phyloP scores from a whole-genome alignment of 2,329 filamentous ascomycete genomes.

The Pseudopyrenochaeta lycopersici region DNA sequence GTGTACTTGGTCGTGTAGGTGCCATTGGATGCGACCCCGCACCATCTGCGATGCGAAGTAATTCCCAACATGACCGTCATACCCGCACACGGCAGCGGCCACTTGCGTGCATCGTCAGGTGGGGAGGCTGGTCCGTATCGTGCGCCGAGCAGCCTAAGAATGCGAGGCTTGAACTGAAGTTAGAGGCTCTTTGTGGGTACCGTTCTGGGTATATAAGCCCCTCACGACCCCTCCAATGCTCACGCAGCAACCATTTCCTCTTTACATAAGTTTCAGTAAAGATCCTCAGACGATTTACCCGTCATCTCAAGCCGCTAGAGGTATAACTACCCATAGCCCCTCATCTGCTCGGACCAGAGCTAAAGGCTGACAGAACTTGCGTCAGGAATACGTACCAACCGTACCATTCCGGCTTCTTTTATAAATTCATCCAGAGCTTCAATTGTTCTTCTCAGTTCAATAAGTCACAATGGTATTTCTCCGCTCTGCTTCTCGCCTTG shows the following conservation, averaged over 20 bases:
- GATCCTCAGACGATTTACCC: constrained; percentile 17
- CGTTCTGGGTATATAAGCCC: constrained; percentile 39
- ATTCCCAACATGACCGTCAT: constrained; percentile 44
- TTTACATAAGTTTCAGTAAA: constrained; percentile 20
- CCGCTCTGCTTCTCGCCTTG: constrained; percentile 67
- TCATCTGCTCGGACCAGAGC: constrained; percentile 15
- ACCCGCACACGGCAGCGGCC: constrained; percentile 33
- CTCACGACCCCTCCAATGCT: constrained; percentile 32
- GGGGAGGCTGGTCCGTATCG: constrained; percentile 40
- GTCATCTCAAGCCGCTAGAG: constrained; percentile 34
- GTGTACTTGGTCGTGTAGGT: constrained; percentile 28
- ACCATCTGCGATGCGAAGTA: constrained; percentile 38
- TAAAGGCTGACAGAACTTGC: constrained; percentile 33
- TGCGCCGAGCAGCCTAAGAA: constrained; percentile 32
- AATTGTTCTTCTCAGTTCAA: constrained; percentile 26
- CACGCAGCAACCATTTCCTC: constrained; percentile 24
- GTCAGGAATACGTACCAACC: constrained; percentile 38
- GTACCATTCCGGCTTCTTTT: constrained; percentile 24
- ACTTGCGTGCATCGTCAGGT: constrained; percentile 41
- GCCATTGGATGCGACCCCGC: constrained; percentile 50
- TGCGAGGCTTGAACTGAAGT: constrained; percentile 20
- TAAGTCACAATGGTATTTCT: constrained; percentile 67
- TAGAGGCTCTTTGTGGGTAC: constrained; percentile 27
- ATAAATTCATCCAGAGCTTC: constrained; percentile 33
- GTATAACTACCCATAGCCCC: constrained; percentile 35